Evolutionary conservation across 2,329 filamentous ascomycete species (phyloP).

Genomic region (Peltaster fructicola): DNA sequence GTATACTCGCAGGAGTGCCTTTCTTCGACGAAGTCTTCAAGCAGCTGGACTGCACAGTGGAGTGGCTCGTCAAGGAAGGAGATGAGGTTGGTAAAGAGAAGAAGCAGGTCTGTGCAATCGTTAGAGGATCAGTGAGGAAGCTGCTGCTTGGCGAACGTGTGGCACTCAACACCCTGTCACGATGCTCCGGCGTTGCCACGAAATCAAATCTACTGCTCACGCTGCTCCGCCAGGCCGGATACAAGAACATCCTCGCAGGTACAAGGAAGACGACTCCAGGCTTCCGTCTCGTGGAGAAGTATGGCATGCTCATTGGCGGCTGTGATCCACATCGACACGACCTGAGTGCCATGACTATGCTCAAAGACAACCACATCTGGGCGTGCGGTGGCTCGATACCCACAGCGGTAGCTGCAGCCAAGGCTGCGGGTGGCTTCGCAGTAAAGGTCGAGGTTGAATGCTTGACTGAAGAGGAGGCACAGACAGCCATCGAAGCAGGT

Average conservation of each 20-base stretch:
- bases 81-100: slow-evolving; percentile 43
- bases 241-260: slow-evolving; percentile 70
- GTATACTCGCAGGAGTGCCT: slow-evolving; percentile 75
- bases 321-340: slow-evolving; percentile 87
- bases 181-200: slow-evolving; percentile 82
- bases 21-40: slow-evolving; percentile 90
- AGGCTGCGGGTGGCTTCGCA: slow-evolving; percentile 69
- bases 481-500: slow-evolving; percentile 77
- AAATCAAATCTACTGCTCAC: slow-evolving; percentile 31
- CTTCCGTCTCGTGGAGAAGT: slow-evolving; percentile 91
- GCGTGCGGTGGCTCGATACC: slow-evolving; percentile 67
- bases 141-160: slow-evolving; percentile 86
- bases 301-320: slow-evolving; percentile 88
- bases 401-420: slow-evolving; percentile 68
- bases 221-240: slow-evolving; percentile 45
- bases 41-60: slow-evolving; percentile 75
- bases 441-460: slow-evolving; percentile 96
- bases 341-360: slow-evolving; percentile 81
- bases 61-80: slow-evolving; percentile 75
- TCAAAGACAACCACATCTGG: slow-evolving; percentile 98
- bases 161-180: slow-evolving; percentile 73
- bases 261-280: slow-evolving; percentile 95
- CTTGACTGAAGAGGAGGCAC: slow-evolving; percentile 68
- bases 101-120: slow-evolving; percentile 55
- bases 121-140: slow-evolving; percentile 64